Percentiles rank a stretch among this genome's conserved stretches.
Conservation (phyloP, 2,329 filamentous ascomycete species). For the Fusarium praegraminearum region DNA sequence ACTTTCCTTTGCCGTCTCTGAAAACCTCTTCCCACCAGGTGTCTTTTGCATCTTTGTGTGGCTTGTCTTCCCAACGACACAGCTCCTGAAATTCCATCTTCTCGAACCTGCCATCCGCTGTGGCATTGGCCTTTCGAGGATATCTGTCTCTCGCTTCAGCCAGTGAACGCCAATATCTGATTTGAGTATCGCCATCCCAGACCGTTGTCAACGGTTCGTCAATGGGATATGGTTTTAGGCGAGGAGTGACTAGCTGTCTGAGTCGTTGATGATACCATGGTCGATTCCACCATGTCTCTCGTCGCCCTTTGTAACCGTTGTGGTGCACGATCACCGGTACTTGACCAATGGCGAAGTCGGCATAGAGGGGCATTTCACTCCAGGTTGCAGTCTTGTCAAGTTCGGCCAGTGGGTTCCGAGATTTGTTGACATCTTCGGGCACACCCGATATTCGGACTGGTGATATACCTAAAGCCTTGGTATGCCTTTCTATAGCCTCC, state of each 20-base stretch:
- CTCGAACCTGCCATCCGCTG: not conserved
- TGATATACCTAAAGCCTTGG: not conserved
- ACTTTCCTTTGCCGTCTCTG: not conserved
- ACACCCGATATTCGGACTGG: not conserved
- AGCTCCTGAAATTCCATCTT: not conserved
- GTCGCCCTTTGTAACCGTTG: not conserved
- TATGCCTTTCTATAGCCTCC: not conserved
- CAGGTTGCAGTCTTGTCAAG: not conserved
- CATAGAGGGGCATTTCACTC: not conserved
- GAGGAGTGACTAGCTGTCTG: not conserved
- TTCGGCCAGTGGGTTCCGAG: not conserved
- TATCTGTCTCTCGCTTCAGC: conserved; percentile 1
- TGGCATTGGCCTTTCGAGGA: conserved; percentile 2
- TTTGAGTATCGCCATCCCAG: rapidly evolving
- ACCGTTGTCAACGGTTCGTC: not conserved
- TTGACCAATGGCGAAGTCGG: not conserved
- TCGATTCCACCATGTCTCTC: not conserved
- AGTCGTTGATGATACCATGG: conserved; percentile 13
- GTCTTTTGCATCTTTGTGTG: not conserved
- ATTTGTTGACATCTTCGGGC: not conserved
- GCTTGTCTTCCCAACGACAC: not conserved
- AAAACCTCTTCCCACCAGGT: conserved; percentile 16
- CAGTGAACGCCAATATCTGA: conserved; percentile 12
- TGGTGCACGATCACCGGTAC: conserved; percentile 1
- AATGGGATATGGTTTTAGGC: rapidly evolving